Evolutionary conservation across 331 rosid genomes (phyloP), one percentile per base, ranked within the genome.

Genomic region (Malus hybrid): DNA sequence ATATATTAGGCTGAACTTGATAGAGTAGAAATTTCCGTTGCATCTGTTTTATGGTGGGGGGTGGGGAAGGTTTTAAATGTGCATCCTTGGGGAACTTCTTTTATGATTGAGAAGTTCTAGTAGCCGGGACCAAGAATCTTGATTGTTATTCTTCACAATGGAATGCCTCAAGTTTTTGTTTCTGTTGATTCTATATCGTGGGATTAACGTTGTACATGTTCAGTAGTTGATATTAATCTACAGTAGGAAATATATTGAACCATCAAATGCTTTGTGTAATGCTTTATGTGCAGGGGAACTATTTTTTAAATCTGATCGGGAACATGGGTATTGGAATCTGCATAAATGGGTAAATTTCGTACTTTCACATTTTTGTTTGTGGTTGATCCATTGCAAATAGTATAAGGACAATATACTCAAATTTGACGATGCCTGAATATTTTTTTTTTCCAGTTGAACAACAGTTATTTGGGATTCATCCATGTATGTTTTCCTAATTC

Each of bases 281-380:
- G 81, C 29, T 71, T 78, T 68, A 28, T 50, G 42, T 86, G 96
- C 90, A 94, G 96, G 99, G 70, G 93, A 92, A 66, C 86, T 94
- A 8, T 92, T 85, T 81, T 92, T 94, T 79, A 80, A 92, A 65
- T 88, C 97, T 4, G 99, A 94, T 75, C 86, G 89, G 55, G 73
- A 71, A 59, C 82, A 77, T 86, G 97, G 99, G 39, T 94, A 87
- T 75, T 94, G 97, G 99, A 94, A 94, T 85, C 79, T 90, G 74
- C 85, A 90, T 81, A 92, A 88, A 89, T 94, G 99, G 97, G 99
- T 90, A 89, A 83, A 59, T 59, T 84, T 64, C 60, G 16, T 72
- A 31, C 55, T 52, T 65, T 14, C 31, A 32, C 32, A 46, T 63
- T 74, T 79, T 52, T 48, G 46, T 16, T 76, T 44, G 60, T 1